These are phyloP conservation scores for Rhodotorula taiwanensis DNA, from an alignment of 768 basidiomycete species.

Conservation along the genomic window DNA sequence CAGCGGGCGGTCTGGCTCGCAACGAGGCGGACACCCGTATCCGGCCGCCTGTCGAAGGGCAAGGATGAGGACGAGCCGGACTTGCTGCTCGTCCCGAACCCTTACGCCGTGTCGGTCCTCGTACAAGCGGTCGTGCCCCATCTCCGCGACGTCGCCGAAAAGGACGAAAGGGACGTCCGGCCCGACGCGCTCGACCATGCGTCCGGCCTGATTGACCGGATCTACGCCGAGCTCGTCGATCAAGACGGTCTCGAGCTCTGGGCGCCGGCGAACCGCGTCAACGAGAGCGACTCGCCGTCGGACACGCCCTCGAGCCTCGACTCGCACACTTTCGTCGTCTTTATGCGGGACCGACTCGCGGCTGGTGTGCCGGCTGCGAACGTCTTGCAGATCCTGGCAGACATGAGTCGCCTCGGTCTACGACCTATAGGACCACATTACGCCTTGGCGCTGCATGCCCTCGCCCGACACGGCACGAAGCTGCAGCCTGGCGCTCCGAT, in stretches of 20 bases:
- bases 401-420: neutral
- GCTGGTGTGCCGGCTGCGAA: neutral
- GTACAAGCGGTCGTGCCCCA: neutral
- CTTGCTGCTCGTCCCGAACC: neutral
- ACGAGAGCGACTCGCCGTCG: neutral
- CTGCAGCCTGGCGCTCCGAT: neutral
- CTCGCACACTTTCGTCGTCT: constrained; percentile 16
- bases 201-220: neutral
- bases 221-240: neutral
- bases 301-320: neutral
- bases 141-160: neutral
- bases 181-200: neutral
- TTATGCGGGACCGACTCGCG: neutral
- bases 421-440: constrained; percentile 7
- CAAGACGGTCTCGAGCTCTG: neutral
- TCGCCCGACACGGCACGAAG: constrained; percentile 8
- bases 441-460: neutral
- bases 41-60: no score
- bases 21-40: neutral
- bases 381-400: neutral
- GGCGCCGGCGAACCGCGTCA: neutral
- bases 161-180: neutral
- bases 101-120: neutral
- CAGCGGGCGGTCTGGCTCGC: neutral
- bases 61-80: no score